phyloP scores from a whole-genome alignment of 495 filamentous ascomycete species.

The Cairneyella variabilis region DNA sequence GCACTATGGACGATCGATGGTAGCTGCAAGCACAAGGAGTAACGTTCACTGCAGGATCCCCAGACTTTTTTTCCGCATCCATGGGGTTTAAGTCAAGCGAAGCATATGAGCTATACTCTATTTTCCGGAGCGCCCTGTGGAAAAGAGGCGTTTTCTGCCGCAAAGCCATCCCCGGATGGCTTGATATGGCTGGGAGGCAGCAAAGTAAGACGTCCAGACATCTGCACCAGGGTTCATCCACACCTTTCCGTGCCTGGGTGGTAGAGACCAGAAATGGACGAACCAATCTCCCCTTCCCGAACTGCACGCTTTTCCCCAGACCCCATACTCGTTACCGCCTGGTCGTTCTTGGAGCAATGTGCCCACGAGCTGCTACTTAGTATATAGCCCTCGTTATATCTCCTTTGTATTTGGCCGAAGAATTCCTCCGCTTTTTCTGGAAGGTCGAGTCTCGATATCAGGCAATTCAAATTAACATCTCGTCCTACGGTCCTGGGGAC shows the following conservation, averaged over 20 bases:
- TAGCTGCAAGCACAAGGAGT: background rate
- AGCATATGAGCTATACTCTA: background rate
- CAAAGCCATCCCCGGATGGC: background rate
- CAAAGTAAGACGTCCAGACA: background rate
- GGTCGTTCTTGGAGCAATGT: background rate
- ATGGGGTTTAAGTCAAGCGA: background rate
- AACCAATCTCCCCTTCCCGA: background rate
- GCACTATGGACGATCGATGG: background rate
- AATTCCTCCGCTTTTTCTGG: background rate
- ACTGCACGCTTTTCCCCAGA: background rate
- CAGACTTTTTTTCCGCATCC: background rate
- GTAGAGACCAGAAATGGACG: background rate
- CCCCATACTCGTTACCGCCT: background rate
- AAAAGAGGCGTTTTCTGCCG: background rate
- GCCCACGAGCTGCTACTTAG: background rate
- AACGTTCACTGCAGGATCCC: conserved; percentile 1
- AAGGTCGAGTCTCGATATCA: too few relatives aligned
- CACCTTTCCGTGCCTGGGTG: conserved; percentile 2
- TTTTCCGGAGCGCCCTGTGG: background rate
- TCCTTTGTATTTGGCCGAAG: background rate
- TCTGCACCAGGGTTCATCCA: background rate
- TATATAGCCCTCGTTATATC: background rate
- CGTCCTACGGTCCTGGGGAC: too few relatives aligned
- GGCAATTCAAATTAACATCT: background rate
- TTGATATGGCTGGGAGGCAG: background rate